These are phyloP conservation scores for Diaporthe vexans DNA, from an alignment of 2,329 filamentous ascomycete species.

Conservation along the genomic window DNA sequence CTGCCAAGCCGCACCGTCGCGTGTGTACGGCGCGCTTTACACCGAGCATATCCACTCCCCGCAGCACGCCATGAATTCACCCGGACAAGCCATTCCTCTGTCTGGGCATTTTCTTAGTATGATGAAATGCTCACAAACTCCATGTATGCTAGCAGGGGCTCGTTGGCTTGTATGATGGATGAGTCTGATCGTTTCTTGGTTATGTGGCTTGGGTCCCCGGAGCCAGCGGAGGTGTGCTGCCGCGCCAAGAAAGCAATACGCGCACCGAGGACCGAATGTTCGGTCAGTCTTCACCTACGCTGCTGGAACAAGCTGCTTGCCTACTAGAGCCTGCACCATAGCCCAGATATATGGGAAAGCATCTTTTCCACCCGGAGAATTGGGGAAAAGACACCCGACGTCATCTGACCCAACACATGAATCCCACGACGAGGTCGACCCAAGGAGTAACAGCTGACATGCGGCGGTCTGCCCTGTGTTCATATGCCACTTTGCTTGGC, in stretches of 20 bases:
- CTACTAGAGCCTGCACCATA: too few species aligned
- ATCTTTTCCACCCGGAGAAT: too few species aligned
- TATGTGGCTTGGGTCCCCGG: not conserved
- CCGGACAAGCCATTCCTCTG: constrained; percentile 27
- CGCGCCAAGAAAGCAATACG: constrained; percentile 8
- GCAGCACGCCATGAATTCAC: constrained; percentile 38
- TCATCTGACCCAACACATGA: too few species aligned
- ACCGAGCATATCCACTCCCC: constrained; percentile 34
- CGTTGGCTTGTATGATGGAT: not conserved
- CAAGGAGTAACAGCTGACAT: too few species aligned
- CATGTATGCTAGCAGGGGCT: not conserved
- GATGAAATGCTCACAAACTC: not conserved
- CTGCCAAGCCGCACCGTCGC: constrained; percentile 21
- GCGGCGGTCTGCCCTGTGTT: too few species aligned
- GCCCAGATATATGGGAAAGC: too few species aligned
- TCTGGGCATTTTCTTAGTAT: constrained; percentile 18
- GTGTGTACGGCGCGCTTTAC: constrained; percentile 15
- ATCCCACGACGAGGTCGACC: too few species aligned
- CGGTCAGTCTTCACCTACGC: not conserved
- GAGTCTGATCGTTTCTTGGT: not conserved
- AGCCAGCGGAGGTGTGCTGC: constrained; percentile 6
- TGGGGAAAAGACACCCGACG: too few species aligned
- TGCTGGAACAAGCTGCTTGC: too few species aligned
- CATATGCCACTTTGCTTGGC: too few species aligned
- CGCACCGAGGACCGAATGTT: not conserved